phyloP scores from a whole-genome alignment of 352 stramenopile species.

The Lagenidium giganteum region DNA sequence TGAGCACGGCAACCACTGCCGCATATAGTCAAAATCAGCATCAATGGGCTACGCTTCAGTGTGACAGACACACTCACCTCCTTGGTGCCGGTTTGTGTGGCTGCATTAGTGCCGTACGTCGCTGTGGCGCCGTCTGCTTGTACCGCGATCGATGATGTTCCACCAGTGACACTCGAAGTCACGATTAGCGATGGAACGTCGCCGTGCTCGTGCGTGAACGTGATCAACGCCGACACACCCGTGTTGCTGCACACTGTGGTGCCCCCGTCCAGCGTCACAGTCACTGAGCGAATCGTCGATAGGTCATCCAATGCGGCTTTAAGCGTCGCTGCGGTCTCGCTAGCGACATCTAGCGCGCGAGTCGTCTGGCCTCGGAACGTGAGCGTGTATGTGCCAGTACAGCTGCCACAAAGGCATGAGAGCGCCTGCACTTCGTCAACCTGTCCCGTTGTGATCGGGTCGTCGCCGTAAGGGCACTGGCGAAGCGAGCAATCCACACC shows the following conservation, averaged over 20 bases:
- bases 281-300: constrained; percentile 41
- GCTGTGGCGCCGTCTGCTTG: constrained; percentile 30
- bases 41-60: neutral
- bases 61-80: constrained; percentile 27
- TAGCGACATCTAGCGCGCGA: constrained; percentile 25
- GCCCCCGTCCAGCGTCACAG: constrained; percentile 39
- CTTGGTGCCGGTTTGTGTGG: constrained; percentile 50
- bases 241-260: constrained; percentile 35
- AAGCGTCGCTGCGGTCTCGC: constrained; percentile 39
- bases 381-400: constrained; percentile 55
- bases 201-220: constrained; percentile 65
- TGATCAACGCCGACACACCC: constrained; percentile 56
- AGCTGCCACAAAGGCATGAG: constrained; percentile 56
- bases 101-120: constrained; percentile 21
- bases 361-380: constrained; percentile 54
- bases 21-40: neutral
- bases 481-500: constrained; percentile 82
- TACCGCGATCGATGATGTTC: constrained; percentile 27
- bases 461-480: constrained; percentile 84
- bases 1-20: constrained; percentile 61
- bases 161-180: constrained; percentile 21
- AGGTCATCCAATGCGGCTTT: constrained; percentile 42
- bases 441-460: constrained; percentile 71
- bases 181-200: constrained; percentile 45
- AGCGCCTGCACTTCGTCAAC: constrained; percentile 77